Percentiles rank a stretch among this genome's conserved stretches.
phyloP scores from a whole-genome alignment of 495 filamentous ascomycete genomes.

The Delitschia confertaspora region DNA sequence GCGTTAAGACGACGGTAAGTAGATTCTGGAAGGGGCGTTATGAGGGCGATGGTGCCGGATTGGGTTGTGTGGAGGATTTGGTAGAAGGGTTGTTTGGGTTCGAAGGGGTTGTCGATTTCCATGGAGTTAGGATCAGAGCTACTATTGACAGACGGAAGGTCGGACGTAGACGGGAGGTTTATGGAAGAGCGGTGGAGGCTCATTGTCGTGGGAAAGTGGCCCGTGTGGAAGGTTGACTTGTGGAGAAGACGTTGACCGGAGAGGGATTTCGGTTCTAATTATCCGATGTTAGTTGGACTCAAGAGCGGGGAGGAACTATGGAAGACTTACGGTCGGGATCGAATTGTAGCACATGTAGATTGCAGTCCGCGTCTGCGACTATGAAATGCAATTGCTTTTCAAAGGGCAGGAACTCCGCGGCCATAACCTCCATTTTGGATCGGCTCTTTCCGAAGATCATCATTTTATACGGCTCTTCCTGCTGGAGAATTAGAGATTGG shows the following conservation, averaged over 20 bases:
- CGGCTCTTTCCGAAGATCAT: conserved; percentile 81
- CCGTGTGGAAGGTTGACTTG: conserved; percentile 77
- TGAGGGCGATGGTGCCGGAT: conserved; percentile 64
- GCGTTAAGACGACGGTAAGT: conserved; percentile 74
- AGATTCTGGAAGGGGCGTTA: conserved; percentile 69
- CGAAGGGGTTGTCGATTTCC: conserved; percentile 19
- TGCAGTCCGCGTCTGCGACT: conserved; percentile 73
- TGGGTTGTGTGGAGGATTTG: conserved; percentile 61
- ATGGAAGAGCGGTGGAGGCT: conserved; percentile 62
- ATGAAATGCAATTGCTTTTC: conserved; percentile 75
- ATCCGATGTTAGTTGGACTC: conserved; percentile 9
- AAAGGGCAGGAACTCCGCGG: conserved; percentile 81
- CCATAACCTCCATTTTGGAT: conserved; percentile 64
- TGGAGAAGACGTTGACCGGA: conserved; percentile 80
- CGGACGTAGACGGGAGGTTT: conserved; percentile 37
- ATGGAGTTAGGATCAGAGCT: conserved; percentile 37
- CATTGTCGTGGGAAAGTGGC: conserved; percentile 62
- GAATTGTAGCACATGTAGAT: conserved; percentile 82
- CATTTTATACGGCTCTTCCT: conserved; percentile 91
- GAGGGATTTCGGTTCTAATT: conserved; percentile 80
- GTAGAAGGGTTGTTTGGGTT: conserved; percentile 39
- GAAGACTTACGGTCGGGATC: conserved; percentile 67
- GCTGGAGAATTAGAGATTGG: not conserved
- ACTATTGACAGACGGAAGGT: too few species aligned
- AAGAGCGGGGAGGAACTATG: not conserved